Evolutionary conservation across 108 stramenopile genomes (phyloP).

Genomic region (Stephanodiscus triporus): DNA sequence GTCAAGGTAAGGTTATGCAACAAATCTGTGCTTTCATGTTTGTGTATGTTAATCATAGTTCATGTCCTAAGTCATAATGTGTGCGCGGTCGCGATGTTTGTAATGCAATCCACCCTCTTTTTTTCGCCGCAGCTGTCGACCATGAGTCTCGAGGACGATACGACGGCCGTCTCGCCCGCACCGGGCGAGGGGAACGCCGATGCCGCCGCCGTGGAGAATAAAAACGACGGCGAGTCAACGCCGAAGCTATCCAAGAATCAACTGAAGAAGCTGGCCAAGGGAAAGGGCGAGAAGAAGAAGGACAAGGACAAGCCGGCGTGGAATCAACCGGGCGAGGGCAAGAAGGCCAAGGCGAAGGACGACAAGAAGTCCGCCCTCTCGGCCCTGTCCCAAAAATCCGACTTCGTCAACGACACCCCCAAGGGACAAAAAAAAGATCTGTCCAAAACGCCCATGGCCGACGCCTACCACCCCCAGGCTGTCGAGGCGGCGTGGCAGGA

Average conservation of each 20-base stretch:
- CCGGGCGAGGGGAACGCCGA: background rate
- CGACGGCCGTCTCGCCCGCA: conserved; percentile 8
- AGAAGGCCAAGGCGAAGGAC: conserved; percentile 61
- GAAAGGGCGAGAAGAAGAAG: conserved; percentile 61
- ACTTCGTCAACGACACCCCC: conserved; percentile 85
- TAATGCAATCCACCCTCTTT: background rate
- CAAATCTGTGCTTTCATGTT: background rate
- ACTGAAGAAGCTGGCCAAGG: conserved; percentile 85
- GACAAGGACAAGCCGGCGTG: conserved; percentile 86
- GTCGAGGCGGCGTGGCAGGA: conserved; percentile 99
- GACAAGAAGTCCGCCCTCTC: conserved; percentile 46
- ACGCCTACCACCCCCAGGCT: conserved; percentile 91
- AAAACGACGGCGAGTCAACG: conserved; percentile 9
- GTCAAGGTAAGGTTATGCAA: conserved; percentile 20
- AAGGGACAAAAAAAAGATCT: conserved; percentile 89
- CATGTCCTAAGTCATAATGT: background rate
- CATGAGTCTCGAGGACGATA: conserved; percentile 34
- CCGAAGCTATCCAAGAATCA: conserved; percentile 78
- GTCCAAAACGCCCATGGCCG: conserved; percentile 79
- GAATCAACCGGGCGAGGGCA: conserved; percentile 59
- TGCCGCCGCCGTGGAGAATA: background rate
- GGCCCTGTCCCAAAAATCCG: conserved; percentile 33
- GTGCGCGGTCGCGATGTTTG: background rate
- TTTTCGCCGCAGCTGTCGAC: conserved; percentile 17
- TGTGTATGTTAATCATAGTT: background rate